A percentile compares a stretch with the other conserved stretches of the same genome.
Evolutionary conservation across 1,139 yeast species (phyloP).

Genomic region (Scheffersomyces insectosa): DNA sequence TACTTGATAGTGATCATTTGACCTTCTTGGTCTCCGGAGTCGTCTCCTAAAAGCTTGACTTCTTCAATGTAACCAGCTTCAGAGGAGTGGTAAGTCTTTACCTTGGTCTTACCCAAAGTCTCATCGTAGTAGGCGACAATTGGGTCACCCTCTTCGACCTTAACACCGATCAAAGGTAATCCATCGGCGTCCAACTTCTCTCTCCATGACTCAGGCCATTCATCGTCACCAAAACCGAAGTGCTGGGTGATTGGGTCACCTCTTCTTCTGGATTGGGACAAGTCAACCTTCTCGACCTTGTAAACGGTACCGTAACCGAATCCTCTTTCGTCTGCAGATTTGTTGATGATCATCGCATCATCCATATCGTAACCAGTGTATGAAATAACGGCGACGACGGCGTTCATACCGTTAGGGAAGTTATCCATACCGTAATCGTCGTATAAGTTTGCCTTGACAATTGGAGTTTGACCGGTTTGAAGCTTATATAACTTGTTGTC

Average conservation of each 20-base stretch:
- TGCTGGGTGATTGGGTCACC: conserved; percentile 96
- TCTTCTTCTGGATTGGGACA: conserved; percentile 73
- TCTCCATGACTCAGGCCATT: conserved; percentile 90
- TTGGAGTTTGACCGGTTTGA: conserved; percentile 96
- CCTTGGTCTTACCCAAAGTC: conserved; percentile 85
- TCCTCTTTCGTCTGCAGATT: conserved; percentile 96
- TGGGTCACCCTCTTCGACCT: conserved; percentile 95
- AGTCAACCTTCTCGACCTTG: conserved; percentile 89
- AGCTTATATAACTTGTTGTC: conserved; percentile 92
- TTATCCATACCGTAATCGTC: conserved; percentile 98
- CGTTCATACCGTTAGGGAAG: conserved; percentile 98
- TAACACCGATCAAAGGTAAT: conserved; percentile 83
- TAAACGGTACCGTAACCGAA: conserved; percentile 97
- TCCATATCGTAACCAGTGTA: conserved; percentile 99
- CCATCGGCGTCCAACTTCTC: conserved; percentile 91
- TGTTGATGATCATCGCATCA: conserved; percentile 98
- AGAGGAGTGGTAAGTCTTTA: conserved; percentile 88
- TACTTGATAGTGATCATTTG: conserved; percentile 87
- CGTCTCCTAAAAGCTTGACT: conserved; percentile 90
- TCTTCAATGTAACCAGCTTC: conserved; percentile 97
- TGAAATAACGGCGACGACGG: conserved; percentile 97
- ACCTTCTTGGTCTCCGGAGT: conserved; percentile 71
- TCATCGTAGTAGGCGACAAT: conserved; percentile 92
- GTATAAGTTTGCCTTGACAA: conserved; percentile 88
- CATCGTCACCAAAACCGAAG: conserved; percentile 91